These are phyloP conservation scores for Metschnikowia henanensis DNA, from an alignment of 805 yeast genomes.

Conservation along the genomic window DNA sequence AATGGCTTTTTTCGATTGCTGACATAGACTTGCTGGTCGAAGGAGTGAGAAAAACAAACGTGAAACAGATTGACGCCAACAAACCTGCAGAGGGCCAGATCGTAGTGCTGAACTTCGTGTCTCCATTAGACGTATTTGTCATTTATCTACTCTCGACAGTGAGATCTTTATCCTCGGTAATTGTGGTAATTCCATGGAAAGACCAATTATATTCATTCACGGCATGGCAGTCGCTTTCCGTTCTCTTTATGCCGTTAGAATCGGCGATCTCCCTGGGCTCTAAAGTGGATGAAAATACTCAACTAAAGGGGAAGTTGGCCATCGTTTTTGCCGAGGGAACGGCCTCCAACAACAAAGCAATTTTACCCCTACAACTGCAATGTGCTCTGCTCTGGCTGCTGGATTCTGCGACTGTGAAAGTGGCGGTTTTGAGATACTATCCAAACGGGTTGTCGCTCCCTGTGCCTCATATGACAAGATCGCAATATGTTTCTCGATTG, in stretches of 20 bases:
- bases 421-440: constrained; percentile 36
- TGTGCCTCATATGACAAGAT: constrained; percentile 27
- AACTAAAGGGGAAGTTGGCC: constrained; percentile 43
- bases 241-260: constrained; percentile 21
- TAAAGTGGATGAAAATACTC: constrained; percentile 17
- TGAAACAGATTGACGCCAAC: constrained; percentile 26
- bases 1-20: constrained; percentile 36
- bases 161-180: constrained; percentile 21
- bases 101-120: constrained; percentile 54
- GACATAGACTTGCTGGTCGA: constrained; percentile 42
- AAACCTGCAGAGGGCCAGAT: constrained; percentile 48
- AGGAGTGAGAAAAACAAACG: constrained; percentile 48
- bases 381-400: constrained; percentile 5
- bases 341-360: constrained; percentile 76
- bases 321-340: constrained; percentile 79
- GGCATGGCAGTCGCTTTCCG: constrained; percentile 26
- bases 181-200: constrained; percentile 41
- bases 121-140: constrained; percentile 58
- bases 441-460: constrained; percentile 41
- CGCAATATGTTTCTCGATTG: constrained; percentile 24
- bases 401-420: constrained; percentile 26
- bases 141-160: constrained; percentile 29
- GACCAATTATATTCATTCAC: constrained; percentile 32
- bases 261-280: constrained; percentile 6
- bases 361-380: constrained; percentile 54